phyloP scores from a whole-genome alignment of 371 early-diverging fungal species.

The Mortierella sp. region DNA sequence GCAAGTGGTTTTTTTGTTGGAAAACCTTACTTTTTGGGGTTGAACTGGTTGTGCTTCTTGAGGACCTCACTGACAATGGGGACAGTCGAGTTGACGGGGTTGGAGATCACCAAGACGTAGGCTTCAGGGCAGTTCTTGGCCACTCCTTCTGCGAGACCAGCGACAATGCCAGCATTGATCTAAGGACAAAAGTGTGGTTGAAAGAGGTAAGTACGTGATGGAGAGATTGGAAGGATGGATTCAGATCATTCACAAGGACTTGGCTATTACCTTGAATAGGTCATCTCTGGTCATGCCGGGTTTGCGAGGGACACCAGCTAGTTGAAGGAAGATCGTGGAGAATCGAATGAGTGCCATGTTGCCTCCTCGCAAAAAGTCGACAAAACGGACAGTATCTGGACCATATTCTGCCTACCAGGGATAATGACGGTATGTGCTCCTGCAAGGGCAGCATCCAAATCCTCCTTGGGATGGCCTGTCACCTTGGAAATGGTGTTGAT shows the following conservation, averaged over 20 bases:
- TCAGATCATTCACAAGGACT: not conserved
- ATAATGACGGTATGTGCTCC: slow-evolving; percentile 94
- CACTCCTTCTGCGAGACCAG: slow-evolving; percentile 76
- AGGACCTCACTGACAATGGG: slow-evolving; percentile 85
- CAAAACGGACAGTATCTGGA: not conserved
- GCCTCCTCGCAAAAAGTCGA: not conserved
- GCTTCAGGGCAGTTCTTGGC: slow-evolving; percentile 86
- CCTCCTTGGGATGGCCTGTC: slow-evolving; percentile 64
- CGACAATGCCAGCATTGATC: slow-evolving; percentile 89
- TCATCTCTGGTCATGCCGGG: slow-evolving; percentile 92
- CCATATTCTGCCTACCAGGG: slow-evolving; percentile 60
- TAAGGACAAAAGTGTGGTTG: slow-evolving; percentile 5
- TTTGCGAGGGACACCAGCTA: slow-evolving; percentile 89
- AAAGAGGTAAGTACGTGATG: not conserved
- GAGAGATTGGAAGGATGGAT: not conserved
- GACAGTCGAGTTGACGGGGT: slow-evolving; percentile 92
- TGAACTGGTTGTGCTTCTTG: slow-evolving; percentile 85
- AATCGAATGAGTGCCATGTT: not conserved
- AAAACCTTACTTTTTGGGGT: slow-evolving; percentile 78
- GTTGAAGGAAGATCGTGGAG: too few species aligned
- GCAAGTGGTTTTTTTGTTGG: not conserved
- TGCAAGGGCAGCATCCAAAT: slow-evolving; percentile 85
- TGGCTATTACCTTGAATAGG: slow-evolving; percentile 74
- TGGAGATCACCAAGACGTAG: slow-evolving; percentile 81
- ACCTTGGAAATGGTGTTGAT: slow-evolving; percentile 92